phyloP scores from a whole-genome alignment of 768 basidiomycete species.

The Gymnopilus junonius region DNA sequence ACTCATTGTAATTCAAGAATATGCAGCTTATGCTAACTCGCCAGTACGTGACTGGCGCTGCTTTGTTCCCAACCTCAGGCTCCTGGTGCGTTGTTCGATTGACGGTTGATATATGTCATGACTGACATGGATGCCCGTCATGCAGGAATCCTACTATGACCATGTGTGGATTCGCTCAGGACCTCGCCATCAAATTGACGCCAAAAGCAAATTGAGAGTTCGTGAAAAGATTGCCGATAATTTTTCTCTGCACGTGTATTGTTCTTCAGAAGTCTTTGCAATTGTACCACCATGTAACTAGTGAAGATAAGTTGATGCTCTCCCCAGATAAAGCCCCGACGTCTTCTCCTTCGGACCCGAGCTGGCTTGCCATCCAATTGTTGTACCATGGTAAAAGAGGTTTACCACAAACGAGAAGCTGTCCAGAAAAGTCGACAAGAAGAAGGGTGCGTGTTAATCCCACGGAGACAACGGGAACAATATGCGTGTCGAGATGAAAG shows the following conservation, averaged over 20 bases:
- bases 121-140: neutral
- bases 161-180: constrained; percentile 10
- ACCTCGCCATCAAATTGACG: constrained; percentile 4
- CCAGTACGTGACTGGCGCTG: constrained; percentile 16
- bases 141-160: constrained; percentile 8
- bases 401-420: constrained; percentile 15
- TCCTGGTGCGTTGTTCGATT: neutral
- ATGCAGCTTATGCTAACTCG: neutral
- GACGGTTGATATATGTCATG: neutral
- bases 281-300: too few species aligned
- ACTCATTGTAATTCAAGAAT: neutral
- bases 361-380: constrained; percentile 9
- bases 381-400: constrained; percentile 13
- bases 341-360: constrained; percentile 3
- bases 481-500: constrained; percentile 13
- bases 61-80: constrained; percentile 14
- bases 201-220: neutral
- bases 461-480: constrained; percentile 14
- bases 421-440: constrained; percentile 10
- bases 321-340: constrained; percentile 1
- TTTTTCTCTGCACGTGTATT: too few species aligned
- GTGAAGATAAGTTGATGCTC: too few species aligned
- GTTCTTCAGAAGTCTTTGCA: too few species aligned
- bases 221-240: too few species aligned
- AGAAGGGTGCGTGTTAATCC: constrained; percentile 15